A percentile compares a stretch with the other conserved stretches of the same genome.
Conservation (phyloP, 306 rosid species). For the Pueraria montana region DNA sequence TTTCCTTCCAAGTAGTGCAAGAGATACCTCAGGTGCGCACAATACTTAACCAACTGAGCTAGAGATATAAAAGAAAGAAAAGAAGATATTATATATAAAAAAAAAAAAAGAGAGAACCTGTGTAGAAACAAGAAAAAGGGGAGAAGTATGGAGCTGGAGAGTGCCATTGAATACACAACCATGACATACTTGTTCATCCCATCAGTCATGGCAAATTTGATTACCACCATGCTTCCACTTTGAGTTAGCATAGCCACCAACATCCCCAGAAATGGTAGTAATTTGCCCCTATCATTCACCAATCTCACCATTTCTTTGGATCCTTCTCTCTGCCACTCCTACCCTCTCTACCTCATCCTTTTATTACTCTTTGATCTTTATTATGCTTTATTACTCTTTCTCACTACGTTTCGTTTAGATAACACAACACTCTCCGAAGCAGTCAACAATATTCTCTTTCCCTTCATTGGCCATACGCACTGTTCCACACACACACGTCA, state of each 20-base stretch:
- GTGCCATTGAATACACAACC: conserved; percentile 48
- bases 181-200: conserved; percentile 48
- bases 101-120: conserved; percentile 43
- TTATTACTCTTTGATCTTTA: no score
- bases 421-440: no score
- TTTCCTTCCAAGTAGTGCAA: neutral
- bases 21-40: no score
- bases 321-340: neutral
- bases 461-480: no score
- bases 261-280: conserved; percentile 59
- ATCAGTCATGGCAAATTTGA: conserved; percentile 43
- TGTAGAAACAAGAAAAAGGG: conserved; percentile 43
- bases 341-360: neutral
- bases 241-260: conserved; percentile 48
- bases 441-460: no score
- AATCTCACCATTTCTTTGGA: conserved; percentile 12
- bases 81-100: no score
- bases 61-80: neutral
- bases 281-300: neutral
- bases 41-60: no score
- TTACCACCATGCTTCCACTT: conserved; percentile 49
- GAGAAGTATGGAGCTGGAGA: conserved; percentile 44
- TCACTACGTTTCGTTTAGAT: no score
- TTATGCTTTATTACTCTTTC: no score
- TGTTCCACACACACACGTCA: no score